These are phyloP conservation scores for Botrytis byssoidea DNA, from an alignment of 2,329 filamentous ascomycete species.

Conservation along the genomic window DNA sequence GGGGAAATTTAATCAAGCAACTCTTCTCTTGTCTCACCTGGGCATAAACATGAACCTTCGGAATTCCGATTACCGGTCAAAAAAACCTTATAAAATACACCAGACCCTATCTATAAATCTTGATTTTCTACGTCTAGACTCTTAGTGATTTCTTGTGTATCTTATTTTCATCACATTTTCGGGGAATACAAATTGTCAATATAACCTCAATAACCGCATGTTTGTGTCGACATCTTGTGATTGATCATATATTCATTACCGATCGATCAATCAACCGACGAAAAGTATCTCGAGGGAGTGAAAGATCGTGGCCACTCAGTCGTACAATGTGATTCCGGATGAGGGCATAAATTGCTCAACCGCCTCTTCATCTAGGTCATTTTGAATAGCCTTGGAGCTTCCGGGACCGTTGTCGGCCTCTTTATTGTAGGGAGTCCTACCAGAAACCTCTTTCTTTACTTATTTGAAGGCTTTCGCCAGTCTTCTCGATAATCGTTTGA, in stretches of 20 bases:
- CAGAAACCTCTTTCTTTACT: background rate
- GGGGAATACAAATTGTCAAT: constrained; percentile 17
- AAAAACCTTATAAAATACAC: background rate
- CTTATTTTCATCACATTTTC: background rate
- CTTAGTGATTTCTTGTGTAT: background rate
- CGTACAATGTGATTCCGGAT: constrained; percentile 20
- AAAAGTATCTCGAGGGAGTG: background rate
- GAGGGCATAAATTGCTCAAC: constrained; percentile 19
- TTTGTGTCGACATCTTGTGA: background rate
- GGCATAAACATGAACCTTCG: background rate
- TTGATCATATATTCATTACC: constrained; percentile 8
- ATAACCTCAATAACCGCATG: constrained; percentile 4
- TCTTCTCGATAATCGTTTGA: background rate
- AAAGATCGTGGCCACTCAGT: background rate
- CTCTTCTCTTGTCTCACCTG: background rate
- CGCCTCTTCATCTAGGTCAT: background rate
- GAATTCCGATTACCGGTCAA: background rate
- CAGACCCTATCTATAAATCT: background rate
- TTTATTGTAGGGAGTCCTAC: background rate
- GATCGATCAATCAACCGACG: constrained; percentile 5
- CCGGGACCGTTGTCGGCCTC: background rate
- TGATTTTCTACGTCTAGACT: background rate
- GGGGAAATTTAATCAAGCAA: constrained; percentile 9
- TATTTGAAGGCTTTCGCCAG: constrained; percentile 1
- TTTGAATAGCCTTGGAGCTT: background rate